phyloP scores from a whole-genome alignment of 208 protist species.

The Crithidia thermophila region DNA sequence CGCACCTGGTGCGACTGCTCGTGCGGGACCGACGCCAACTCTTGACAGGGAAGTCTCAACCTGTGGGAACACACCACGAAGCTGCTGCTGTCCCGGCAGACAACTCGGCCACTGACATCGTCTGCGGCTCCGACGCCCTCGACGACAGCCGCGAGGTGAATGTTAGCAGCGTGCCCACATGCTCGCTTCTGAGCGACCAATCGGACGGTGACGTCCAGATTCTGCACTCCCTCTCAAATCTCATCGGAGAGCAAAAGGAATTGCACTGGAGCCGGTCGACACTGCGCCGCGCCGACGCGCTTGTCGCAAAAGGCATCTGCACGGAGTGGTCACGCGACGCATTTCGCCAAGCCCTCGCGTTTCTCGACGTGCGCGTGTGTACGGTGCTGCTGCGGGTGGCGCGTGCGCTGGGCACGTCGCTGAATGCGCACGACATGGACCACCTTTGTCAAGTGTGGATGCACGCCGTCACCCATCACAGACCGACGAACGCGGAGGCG shows the following conservation, averaged over 20 bases:
- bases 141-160: slow-evolving; percentile 18
- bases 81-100: slow-evolving; percentile 1
- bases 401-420: slow-evolving; percentile 38
- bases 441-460: slow-evolving; percentile 70
- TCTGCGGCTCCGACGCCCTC: slow-evolving; percentile 15
- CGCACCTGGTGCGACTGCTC: slow-evolving; percentile 54
- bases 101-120: slow-evolving; percentile 13
- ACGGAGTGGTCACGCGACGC: slow-evolving; percentile 56
- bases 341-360: slow-evolving; percentile 53
- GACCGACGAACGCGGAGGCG: background rate
- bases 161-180: slow-evolving; percentile 25
- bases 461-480: slow-evolving; percentile 35
- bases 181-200: slow-evolving; percentile 12
- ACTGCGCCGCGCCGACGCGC: slow-evolving; percentile 29
- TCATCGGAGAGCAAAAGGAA: slow-evolving; percentile 21
- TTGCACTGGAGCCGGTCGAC: slow-evolving; percentile 32
- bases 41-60: slow-evolving; percentile 14
- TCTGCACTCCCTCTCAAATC: slow-evolving; percentile 21
- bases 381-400: slow-evolving; percentile 53
- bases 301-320: slow-evolving; percentile 12
- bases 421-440: slow-evolving; percentile 69
- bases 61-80: background rate
- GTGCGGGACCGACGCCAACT: slow-evolving; percentile 42
- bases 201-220: background rate
- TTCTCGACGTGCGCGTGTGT: slow-evolving; percentile 65